Evolutionary conservation across 208 protist species (phyloP).

Genomic region (Leishmania turanica): DNA sequence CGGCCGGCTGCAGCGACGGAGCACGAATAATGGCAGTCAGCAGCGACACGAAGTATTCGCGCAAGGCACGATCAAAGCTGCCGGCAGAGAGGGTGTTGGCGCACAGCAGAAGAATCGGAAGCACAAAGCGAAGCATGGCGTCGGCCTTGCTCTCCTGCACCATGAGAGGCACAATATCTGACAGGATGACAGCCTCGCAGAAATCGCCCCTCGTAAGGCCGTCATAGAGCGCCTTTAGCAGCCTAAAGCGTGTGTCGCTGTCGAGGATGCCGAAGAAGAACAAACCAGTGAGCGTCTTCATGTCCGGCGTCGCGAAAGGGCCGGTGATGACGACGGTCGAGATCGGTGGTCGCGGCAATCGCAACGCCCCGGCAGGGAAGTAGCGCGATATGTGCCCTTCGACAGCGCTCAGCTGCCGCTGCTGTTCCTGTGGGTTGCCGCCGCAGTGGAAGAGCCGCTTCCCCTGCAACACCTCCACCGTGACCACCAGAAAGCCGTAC

Average conservation of each 20-base stretch:
- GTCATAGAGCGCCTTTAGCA: constrained; percentile 50
- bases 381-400: constrained; percentile 36
- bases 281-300: constrained; percentile 38
- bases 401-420: constrained; percentile 28
- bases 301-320: constrained; percentile 46
- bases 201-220: constrained; percentile 31
- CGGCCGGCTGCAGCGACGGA: constrained; percentile 21
- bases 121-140: constrained; percentile 46
- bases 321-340: constrained; percentile 32
- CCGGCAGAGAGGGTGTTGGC: constrained; percentile 17
- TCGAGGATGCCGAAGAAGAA: constrained; percentile 47
- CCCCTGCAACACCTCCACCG: constrained; percentile 41
- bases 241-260: constrained; percentile 30
- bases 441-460: constrained; percentile 37
- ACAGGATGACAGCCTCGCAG: constrained; percentile 40
- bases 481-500: constrained; percentile 56
- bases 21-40: constrained; percentile 36
- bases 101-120: constrained; percentile 59
- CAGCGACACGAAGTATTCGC: constrained; percentile 44
- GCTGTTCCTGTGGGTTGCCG: constrained; percentile 25
- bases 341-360: constrained; percentile 32
- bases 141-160: constrained; percentile 38
- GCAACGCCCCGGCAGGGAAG: constrained; percentile 38
- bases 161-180: constrained; percentile 54
- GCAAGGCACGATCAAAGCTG: constrained; percentile 35